These are phyloP conservation scores for Collariella sp. DNA, from an alignment of 495 filamentous ascomycete species.

Conservation along the genomic window DNA sequence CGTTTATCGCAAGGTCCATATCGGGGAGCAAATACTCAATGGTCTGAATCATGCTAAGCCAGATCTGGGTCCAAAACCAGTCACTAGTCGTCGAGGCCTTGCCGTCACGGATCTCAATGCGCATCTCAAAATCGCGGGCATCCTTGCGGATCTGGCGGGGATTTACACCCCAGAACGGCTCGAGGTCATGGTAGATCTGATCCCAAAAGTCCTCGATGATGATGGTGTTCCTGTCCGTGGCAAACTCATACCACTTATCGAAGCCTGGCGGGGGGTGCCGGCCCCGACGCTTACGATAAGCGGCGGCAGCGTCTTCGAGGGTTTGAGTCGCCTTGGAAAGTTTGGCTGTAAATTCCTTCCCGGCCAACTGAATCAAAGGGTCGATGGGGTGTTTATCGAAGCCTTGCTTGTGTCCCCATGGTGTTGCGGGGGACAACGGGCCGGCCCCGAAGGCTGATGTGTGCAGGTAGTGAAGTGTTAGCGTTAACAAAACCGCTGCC, in stretches of 20 bases:
- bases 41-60: constrained; percentile 47
- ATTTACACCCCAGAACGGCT: constrained; percentile 60
- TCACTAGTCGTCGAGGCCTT: constrained; percentile 46
- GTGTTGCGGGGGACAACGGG: too few relatives aligned
- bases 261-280: constrained; percentile 70
- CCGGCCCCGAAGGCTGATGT: too few relatives aligned
- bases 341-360: constrained; percentile 32
- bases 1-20: constrained; percentile 63
- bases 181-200: constrained; percentile 61
- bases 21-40: constrained; percentile 58
- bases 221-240: constrained; percentile 47
- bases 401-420: too few relatives aligned
- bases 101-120: constrained; percentile 49
- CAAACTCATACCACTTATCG: constrained; percentile 59
- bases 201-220: constrained; percentile 66
- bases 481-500: too few relatives aligned
- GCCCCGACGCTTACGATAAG: constrained; percentile 57
- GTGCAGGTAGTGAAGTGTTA: too few relatives aligned
- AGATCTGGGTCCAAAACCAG: constrained; percentile 58
- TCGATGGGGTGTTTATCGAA: constrained; percentile 47
- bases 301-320: constrained; percentile 49
- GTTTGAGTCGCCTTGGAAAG: constrained; percentile 39
- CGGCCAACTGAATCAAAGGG: constrained; percentile 34
- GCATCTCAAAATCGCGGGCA: constrained; percentile 48
- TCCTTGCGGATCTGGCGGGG: constrained; percentile 49